Percentiles rank a stretch among this genome's conserved stretches.
Conservation (phyloP, 225 moss, liverwort and hornwort species). For the Bryum argenteum region DNA sequence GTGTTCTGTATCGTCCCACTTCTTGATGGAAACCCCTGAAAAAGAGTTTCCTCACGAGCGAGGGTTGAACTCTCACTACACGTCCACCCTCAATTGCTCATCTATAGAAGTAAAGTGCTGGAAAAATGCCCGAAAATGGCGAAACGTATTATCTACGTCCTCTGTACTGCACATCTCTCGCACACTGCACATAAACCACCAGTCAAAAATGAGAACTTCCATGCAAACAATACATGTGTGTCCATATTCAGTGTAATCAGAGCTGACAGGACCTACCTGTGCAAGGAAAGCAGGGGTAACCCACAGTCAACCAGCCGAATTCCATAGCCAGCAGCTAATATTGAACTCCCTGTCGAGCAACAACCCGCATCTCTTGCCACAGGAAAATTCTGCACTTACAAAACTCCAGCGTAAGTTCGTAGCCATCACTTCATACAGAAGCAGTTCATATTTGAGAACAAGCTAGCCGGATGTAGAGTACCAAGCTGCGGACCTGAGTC, state of each 20-base stretch:
- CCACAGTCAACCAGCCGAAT: slow-evolving; percentile 79
- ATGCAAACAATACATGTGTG: too few relatives aligned
- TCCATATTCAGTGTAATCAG: neutral
- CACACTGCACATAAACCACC: slow-evolving; percentile 49
- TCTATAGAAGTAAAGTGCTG: slow-evolving; percentile 64
- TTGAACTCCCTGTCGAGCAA: slow-evolving; percentile 78
- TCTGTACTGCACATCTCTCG: slow-evolving; percentile 75
- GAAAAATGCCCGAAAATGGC: slow-evolving; percentile 72
- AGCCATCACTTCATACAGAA: too few relatives aligned
- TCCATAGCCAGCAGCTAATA: slow-evolving; percentile 80
- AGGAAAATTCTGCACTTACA: slow-evolving; percentile 59
- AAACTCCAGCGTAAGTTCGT: neutral
- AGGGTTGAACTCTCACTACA: slow-evolving; percentile 26
- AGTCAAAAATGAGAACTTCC: too few relatives aligned
- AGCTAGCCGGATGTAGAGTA: neutral
- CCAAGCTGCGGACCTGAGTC: slow-evolving; percentile 55
- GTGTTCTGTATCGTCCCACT: slow-evolving; percentile 19
- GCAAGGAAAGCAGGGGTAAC: slow-evolving; percentile 81
- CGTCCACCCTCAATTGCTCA: slow-evolving; percentile 64
- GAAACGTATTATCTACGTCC: slow-evolving; percentile 62
- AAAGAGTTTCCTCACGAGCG: slow-evolving; percentile 27
- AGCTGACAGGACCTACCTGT: slow-evolving; percentile 49
- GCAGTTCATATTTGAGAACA: neutral
- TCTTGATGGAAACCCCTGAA: slow-evolving; percentile 26
- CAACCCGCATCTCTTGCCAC: slow-evolving; percentile 81